Evolutionary conservation across 345 rosid genomes (phyloP).

Genomic region (Euclidium syriacum): DNA sequence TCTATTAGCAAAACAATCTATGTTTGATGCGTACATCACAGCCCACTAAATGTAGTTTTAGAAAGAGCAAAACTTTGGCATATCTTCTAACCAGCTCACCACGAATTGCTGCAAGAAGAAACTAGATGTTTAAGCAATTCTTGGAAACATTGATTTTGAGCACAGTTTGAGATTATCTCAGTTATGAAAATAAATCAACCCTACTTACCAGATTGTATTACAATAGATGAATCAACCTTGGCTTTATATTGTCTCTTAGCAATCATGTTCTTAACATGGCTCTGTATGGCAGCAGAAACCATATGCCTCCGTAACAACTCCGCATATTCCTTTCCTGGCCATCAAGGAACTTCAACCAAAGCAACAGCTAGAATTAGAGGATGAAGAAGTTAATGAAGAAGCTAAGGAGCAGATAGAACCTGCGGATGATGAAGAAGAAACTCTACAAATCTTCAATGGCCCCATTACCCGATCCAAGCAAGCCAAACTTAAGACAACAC

Average conservation of each 20-base stretch:
- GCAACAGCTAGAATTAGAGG: too few relatives aligned
- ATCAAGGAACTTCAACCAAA: too few relatives aligned
- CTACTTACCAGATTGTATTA: conserved; percentile 66
- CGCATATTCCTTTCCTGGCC: conserved; percentile 60
- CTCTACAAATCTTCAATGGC: too few relatives aligned
- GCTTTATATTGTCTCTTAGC: conserved; percentile 38
- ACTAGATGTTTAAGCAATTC: background rate
- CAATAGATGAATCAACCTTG: conserved; percentile 49
- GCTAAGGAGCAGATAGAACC: too few relatives aligned
- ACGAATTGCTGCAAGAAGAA: conserved; percentile 64
- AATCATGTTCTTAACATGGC: conserved; percentile 46
- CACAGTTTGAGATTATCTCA: background rate
- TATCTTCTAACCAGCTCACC: conserved; percentile 91
- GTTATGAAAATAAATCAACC: background rate
- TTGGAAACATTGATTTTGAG: background rate
- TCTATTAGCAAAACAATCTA: too few relatives aligned
- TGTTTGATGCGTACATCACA: too few relatives aligned
- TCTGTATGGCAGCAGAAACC: conserved; percentile 79
- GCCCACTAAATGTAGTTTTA: too few relatives aligned
- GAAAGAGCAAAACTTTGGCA: too few relatives aligned
- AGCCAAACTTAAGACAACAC: too few relatives aligned
- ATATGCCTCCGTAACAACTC: conserved; percentile 55
- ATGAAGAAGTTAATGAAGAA: too few relatives aligned
- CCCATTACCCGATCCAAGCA: too few relatives aligned
- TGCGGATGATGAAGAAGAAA: too few relatives aligned